Evolutionary conservation across 106 monocot species (phyloP), one percentile per base, ranked within the genome.

Genomic region (Dendrobium nobile): DNA sequence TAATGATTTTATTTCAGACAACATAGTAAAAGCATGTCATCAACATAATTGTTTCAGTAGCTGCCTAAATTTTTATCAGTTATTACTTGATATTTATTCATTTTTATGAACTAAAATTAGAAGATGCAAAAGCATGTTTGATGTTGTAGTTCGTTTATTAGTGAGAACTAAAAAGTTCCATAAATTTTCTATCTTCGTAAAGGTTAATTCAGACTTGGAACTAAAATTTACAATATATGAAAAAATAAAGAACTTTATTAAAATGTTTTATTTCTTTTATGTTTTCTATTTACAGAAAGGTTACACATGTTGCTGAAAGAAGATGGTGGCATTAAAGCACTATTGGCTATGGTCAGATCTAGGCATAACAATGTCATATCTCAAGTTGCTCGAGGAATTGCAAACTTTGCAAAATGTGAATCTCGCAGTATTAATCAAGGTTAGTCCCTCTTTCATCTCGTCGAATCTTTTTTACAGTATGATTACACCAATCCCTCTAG

Each of bases 341-440:
- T 95, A 43, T 67, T 95, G 73, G 82, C 76, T 77, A 92, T 95
- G 90, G 81, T 79, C 16, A 81, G 79, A 79, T 84, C 58, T 83
- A 88, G 84, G 33, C 78, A 92, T 41, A 82, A 4, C 68, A 92
- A 95, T 82, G 90, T 95, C 48, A 82, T 92, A 51, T 85, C 95
- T 67, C 95, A 92, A 75, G 77, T 95, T 78, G 92, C 92, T 48
- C 80, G 95, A 78, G 92, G 95, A 77, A 77, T 92, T 24, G 88
- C 95, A 54, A 95, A 95, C 67, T 95, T 90, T 81, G 95, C 95
- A 72, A 95, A 95, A 87, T 95, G 90, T 92, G 95, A 95, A 92
- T 90, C 92, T 43, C 86, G 92, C 37, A 87, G 79, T 75, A 85
- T 87, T 43, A 84, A 56, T 59, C 85, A 88, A 87, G 93, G 89